phyloP scores from a whole-genome alignment of 306 rosid species.

The Sophora flavescens region DNA sequence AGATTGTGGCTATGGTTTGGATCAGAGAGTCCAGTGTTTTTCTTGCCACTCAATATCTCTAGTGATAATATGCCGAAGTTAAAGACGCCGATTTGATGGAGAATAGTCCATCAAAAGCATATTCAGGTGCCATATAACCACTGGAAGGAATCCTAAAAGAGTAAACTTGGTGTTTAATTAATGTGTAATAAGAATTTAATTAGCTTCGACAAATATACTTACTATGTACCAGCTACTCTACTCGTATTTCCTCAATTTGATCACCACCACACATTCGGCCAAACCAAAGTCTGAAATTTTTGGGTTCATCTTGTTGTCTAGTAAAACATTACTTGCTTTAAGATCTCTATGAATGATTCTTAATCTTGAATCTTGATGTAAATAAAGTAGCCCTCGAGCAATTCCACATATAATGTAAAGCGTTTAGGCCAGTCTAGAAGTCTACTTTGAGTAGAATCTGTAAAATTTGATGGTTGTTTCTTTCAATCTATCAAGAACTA shows the following conservation, averaged over 20 bases:
- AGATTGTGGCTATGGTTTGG: too few species aligned
- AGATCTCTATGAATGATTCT: constrained; percentile 35
- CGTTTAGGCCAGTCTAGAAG: constrained; percentile 4
- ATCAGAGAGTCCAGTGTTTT: too few species aligned
- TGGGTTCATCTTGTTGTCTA: constrained; percentile 7
- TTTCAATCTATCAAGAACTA: too few species aligned
- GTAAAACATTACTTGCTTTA: constrained; percentile 30
- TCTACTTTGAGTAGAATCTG: not conserved
- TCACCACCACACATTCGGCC: constrained; percentile 37
- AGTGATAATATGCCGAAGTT: not conserved
- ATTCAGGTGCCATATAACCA: constrained; percentile 15
- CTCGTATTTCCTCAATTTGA: constrained; percentile 30
- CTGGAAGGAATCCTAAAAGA: not conserved
- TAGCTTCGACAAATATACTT: too few species aligned
- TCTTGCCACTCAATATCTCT: too few species aligned
- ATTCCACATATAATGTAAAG: not conserved
- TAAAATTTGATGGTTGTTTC: not conserved
- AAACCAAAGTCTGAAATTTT: constrained; percentile 47
- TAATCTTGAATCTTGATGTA: constrained; percentile 45
- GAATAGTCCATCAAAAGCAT: not conserved
- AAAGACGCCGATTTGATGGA: constrained; percentile 4
- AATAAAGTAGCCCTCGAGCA: constrained; percentile 28
- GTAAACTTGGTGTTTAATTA: too few species aligned
- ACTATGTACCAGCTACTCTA: constrained; percentile 35
- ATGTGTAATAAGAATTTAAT: too few species aligned